phyloP scores from a whole-genome alignment of 805 yeast species.

The Ogataea wickerhamii region DNA sequence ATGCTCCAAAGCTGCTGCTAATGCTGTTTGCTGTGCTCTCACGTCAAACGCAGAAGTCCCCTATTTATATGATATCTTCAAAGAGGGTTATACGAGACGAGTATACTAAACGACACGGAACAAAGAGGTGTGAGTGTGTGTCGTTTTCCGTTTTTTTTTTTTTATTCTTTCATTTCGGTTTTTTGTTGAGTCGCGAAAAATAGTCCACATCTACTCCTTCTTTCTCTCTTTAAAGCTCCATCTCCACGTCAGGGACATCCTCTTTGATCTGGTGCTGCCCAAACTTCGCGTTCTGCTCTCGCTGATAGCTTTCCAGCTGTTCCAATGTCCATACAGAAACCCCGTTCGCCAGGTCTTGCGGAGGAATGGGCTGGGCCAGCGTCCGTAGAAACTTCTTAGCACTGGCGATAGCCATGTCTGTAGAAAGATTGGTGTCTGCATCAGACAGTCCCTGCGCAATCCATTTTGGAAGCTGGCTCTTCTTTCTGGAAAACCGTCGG shows the following conservation, averaged over 20 bases:
- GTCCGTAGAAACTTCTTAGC: slow-evolving; percentile 90
- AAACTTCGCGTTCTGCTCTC: slow-evolving; percentile 37
- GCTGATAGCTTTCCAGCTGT: slow-evolving; percentile 59
- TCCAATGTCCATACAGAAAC: slow-evolving; percentile 87
- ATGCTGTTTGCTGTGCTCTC: too few species aligned
- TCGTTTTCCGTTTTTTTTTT: neutral
- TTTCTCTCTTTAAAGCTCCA: too few species aligned
- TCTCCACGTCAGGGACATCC: slow-evolving; percentile 24
- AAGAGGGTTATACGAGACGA: neutral
- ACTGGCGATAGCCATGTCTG: slow-evolving; percentile 95
- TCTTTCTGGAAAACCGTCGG: slow-evolving; percentile 82
- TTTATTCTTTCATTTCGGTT: neutral
- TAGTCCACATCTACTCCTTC: too few species aligned
- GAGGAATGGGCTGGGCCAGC: slow-evolving; percentile 90
- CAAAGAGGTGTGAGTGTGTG: neutral
- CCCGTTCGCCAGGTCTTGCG: slow-evolving; percentile 82
- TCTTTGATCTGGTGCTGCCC: slow-evolving; percentile 9
- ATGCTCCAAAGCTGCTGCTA: too few species aligned
- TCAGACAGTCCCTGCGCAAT: slow-evolving; percentile 89
- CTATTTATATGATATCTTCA: slow-evolving; percentile 1
- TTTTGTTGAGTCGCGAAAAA: neutral
- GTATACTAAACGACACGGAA: neutral
- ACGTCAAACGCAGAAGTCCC: slow-evolving; percentile 1
- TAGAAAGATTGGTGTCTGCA: slow-evolving; percentile 86
- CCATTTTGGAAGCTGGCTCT: slow-evolving; percentile 93